A percentile compares a stretch with the other conserved stretches of the same genome.
These are phyloP conservation scores for Malus sieversii DNA, from an alignment of 306 rosid genomes.

Conservation along the genomic window DNA sequence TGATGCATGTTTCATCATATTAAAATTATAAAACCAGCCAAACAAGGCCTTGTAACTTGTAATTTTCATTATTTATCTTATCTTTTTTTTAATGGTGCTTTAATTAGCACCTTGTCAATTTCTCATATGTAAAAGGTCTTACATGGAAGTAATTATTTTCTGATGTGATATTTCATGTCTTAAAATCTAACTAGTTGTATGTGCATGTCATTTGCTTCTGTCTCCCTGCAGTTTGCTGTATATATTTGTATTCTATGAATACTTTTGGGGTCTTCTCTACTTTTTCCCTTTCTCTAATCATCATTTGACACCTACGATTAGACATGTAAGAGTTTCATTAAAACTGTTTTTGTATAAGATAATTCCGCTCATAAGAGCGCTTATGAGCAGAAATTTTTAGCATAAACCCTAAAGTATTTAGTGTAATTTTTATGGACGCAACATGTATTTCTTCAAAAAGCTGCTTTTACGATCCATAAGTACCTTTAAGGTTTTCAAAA, in stretches of 20 bases:
- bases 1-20: constrained; percentile 8
- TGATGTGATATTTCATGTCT: neutral
- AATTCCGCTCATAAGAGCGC: neutral
- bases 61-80: constrained; percentile 8
- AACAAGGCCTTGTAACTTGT: constrained; percentile 21
- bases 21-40: neutral
- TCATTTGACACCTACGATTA: neutral
- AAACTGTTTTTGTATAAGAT: no score
- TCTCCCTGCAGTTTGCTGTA: neutral
- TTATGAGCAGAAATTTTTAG: no score
- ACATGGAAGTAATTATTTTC: neutral
- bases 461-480: no score
- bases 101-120: constrained; percentile 10
- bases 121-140: neutral
- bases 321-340: neutral
- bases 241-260: neutral
- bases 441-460: no score
- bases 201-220: neutral
- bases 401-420: no score
- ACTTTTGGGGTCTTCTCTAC: neutral
- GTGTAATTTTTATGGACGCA: no score
- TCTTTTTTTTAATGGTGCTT: neutral
- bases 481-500: neutral
- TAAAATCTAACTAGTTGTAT: constrained; percentile 4
- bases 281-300: neutral